These are phyloP conservation scores for Cryptococcus sp. DNA, from an alignment of 1,284 basidiomycete species.

Conservation along the genomic window DNA sequence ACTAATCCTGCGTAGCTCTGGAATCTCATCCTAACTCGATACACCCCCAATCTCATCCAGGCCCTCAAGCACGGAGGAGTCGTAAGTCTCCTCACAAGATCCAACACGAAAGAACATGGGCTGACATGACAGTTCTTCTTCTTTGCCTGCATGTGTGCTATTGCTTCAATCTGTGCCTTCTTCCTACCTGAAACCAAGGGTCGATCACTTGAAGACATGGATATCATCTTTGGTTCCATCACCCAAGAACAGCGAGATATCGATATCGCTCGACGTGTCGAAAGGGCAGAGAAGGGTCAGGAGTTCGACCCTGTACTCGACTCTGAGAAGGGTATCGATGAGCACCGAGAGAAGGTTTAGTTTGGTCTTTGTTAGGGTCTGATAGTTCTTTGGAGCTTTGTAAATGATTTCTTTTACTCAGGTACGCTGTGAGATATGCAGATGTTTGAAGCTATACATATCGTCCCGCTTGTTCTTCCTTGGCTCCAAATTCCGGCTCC, in stretches of 20 bases:
- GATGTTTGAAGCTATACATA: too few species aligned
- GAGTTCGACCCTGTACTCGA: constrained; percentile 8
- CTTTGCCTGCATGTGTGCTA: constrained; percentile 43
- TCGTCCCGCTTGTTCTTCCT: too few species aligned
- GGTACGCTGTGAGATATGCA: too few species aligned
- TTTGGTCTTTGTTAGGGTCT: not conserved
- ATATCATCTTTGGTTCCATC: constrained; percentile 69
- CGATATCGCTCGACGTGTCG: constrained; percentile 49
- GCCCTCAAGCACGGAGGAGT: constrained; percentile 39
- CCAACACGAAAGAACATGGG: too few species aligned
- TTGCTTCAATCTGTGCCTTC: constrained; percentile 44
- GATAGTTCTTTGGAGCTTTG: too few species aligned
- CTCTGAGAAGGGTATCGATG: constrained; percentile 10
- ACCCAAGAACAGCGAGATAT: constrained; percentile 57
- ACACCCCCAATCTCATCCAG: constrained; percentile 62
- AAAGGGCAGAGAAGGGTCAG: constrained; percentile 12
- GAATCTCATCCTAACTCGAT: constrained; percentile 54
- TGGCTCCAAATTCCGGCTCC: too few species aligned
- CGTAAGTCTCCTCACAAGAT: constrained; percentile 4
- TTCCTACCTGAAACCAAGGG: constrained; percentile 59
- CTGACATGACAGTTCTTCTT: constrained; percentile 38
- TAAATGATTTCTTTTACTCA: too few species aligned
- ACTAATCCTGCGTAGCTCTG: constrained; percentile 50
- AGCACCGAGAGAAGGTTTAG: constrained; percentile 5
- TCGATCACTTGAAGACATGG: constrained; percentile 52